phyloP scores from a whole-genome alignment of 768 basidiomycete genomes.

The Gloeophyllum trabeum region DNA sequence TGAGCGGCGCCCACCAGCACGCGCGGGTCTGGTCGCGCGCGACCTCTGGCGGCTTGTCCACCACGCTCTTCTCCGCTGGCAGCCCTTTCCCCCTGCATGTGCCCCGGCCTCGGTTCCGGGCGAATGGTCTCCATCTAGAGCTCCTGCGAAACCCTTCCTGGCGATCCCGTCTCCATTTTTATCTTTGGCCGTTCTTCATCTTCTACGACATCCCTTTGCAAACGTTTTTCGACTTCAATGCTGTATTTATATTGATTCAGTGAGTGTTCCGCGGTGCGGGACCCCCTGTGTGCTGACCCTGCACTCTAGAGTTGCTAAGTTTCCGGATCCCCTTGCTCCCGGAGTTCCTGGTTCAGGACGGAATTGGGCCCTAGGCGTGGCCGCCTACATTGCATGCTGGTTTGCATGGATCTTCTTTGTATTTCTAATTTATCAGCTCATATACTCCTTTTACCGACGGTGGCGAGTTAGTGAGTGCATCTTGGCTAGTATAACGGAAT shows the following conservation, averaged over 20 bases:
- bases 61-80: conserved; percentile 31
- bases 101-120: conserved; percentile 54
- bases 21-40: conserved; percentile 51
- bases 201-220: conserved; percentile 68
- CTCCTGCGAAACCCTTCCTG: conserved; percentile 50
- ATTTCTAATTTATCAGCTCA: conserved; percentile 64
- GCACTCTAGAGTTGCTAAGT: conserved; percentile 51
- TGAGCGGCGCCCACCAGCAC: conserved; percentile 18
- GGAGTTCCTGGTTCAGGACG: conserved; percentile 61
- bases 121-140: conserved; percentile 56
- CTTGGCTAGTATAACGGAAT: conserved; percentile 5
- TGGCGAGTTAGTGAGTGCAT: conserved; percentile 58
- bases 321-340: conserved; percentile 58
- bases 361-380: conserved; percentile 74
- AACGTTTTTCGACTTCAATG: conserved; percentile 85
- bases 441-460: conserved; percentile 63
- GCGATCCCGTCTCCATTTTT: conserved; percentile 50
- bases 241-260: conserved; percentile 75
- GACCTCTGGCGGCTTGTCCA: conserved; percentile 31
- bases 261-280: conserved; percentile 30
- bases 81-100: conserved; percentile 15
- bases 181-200: conserved; percentile 55
- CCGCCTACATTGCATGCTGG: conserved; percentile 81
- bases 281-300: conserved; percentile 1
- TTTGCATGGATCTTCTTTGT: conserved; percentile 61